Evolutionary conservation across 176 grass and related monocot species (phyloP), one percentile per base, ranked within the genome.

Genomic region (Oryza glaberrima): DNA sequence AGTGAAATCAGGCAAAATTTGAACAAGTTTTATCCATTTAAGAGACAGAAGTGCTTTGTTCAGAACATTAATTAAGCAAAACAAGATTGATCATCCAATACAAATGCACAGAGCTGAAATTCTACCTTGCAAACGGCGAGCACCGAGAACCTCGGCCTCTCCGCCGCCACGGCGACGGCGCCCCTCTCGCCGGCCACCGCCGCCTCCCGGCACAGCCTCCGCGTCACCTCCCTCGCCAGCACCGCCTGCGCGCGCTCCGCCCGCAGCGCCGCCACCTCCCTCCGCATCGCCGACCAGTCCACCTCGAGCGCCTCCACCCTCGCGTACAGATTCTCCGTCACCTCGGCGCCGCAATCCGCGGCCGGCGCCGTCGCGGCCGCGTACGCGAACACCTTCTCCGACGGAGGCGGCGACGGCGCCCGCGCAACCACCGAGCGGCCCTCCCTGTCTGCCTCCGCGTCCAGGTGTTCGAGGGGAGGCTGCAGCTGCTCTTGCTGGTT

Each of bases 261-360:
- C 3, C 86, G 79, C 63, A 88, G 22, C 12, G 82, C 77, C n/a
- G 86, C 76, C 32, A 88, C 52, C 58, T 89, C 75, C 40, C 80
- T 85, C 12, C 72, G 51, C 28, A 81, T 77, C 43, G 34, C 76
- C 47, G 63, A 77, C 35, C 84, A 70, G 75, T 88, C 70, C 4
- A 67, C 84, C 60, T 94, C 89, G 9, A 91, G 89, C 43, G 77
- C 81, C 48, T 82, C 83, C 26, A 94, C 44, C 71, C 89, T 94
- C 60, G 69, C 49, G 46, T 70, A 48, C 63, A 91, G 69, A 38
- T 66, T 64, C 30, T 16, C 54, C 3, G 35, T 58, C 15, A 9
- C n/a, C 1, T 15, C 43, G 41, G 23, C 54, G 34, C 36, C 36
- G 19, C 67, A 49, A n/a, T 36, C 35, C 65, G 23, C 61, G 12